A percentile compares a stretch with the other conserved stretches of the same genome.
Conservation (phyloP, 2,329 filamentous ascomycete genomes). For the Stenocarpella maydis region DNA sequence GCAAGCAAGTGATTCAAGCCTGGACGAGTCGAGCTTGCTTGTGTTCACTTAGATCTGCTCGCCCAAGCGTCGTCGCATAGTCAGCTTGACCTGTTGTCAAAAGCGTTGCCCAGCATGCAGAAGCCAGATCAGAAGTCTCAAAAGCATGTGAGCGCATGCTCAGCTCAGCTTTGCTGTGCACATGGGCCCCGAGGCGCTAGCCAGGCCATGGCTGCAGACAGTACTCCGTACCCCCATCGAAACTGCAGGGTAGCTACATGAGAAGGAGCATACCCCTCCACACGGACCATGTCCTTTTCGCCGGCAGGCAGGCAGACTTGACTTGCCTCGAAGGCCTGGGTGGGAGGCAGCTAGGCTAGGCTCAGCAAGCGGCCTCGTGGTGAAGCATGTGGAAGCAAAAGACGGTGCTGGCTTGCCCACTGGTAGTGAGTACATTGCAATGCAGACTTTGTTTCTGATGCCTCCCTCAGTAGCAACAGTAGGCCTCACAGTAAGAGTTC, state of each 20-base stretch:
- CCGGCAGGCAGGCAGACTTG: background rate
- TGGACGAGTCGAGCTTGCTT: slow-evolving; percentile 1
- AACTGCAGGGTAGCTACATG: background rate
- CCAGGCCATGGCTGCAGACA: background rate
- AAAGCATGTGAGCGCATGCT: slow-evolving; percentile 17
- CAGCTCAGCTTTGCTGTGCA: background rate
- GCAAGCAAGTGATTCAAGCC: slow-evolving; percentile 4
- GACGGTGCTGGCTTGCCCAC: background rate
- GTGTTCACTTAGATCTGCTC: background rate
- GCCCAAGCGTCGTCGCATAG: background rate
- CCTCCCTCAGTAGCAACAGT: background rate
- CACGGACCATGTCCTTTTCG: background rate
- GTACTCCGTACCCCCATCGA: background rate
- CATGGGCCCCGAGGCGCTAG: background rate
- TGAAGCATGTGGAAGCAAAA: background rate
- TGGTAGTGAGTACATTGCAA: too few relatives aligned
- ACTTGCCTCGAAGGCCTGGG: background rate
- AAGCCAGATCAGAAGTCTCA: slow-evolving; percentile 11
- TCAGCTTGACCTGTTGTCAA: background rate
- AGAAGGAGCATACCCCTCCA: background rate
- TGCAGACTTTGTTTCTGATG: background rate
- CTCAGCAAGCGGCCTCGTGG: background rate
- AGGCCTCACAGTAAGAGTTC: too few relatives aligned
- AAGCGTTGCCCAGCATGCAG: slow-evolving; percentile 2
- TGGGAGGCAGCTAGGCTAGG: background rate